Base-by-base conservation (phyloP, 305 asterid genomes). In the Rubia peregrina region DNA sequence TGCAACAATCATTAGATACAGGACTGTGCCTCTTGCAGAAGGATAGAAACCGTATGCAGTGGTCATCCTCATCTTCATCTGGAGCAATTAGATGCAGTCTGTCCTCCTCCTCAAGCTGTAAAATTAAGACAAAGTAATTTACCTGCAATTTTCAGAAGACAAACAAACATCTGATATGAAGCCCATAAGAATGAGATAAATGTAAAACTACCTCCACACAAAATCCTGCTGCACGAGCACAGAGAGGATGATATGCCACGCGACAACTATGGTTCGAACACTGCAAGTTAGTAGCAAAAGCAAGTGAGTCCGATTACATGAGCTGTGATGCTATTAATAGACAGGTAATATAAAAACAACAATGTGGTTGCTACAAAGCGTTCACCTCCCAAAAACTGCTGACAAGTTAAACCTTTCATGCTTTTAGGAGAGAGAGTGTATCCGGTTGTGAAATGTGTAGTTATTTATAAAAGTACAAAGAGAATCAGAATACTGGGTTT, bases 211-310 rank as follows among this genome's bases (percentile, higher is more conserved):
- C 99, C 98, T 95, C 98, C 70, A 86, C 91, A 78, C 98, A 95
- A 80, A 87, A 95, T 61, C 99, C 98, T 61, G 99, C 99, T 76
- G 87, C 99, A 78, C 99, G 97, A 36, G 99, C 99, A 84, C 99
- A 95, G 41, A 95, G 97, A 75, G 99, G 99, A 83, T 95, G 99
- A 80, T 83, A 95, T 59, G 99, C 89, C 79, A 92, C 98, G 69
- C 92, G 76, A 67, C 99, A 95, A 71, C 81, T 80, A 75, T 73
- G 61, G 82, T 95, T 90, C 67, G 97, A 95, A 78, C 99, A 95
- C 98, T 95, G 95, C 81, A 83, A 71, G 71, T 75, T 41, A 69
- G 71, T 60, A 44, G 62, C 7, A 81, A 60, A 67, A 79, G 75
- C 40, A 60, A 73, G 69, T 67, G 43, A 55, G 64, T 3, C 63